Evolutionary conservation across 768 basidiomycete species (phyloP).

Genomic region (Calocybe gangraenosa): DNA sequence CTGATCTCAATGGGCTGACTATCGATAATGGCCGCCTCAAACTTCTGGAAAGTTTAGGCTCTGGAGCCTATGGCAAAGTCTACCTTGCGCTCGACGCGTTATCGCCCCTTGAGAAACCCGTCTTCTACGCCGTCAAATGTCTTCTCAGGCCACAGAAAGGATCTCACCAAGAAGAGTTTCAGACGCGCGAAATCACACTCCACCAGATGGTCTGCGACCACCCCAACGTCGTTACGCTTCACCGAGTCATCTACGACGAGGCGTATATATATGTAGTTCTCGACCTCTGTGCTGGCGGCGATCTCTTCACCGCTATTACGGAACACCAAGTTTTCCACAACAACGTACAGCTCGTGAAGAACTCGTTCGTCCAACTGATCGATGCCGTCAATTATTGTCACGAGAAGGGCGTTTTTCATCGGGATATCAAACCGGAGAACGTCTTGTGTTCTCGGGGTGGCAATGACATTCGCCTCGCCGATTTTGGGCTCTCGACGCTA

Average conservation of each 20-base stretch:
- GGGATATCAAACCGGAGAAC: conserved; percentile 87
- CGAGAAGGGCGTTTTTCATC: conserved; percentile 67
- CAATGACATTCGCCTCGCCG: conserved; percentile 55
- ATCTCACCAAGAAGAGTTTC: conserved; percentile 51
- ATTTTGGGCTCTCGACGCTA: conserved; percentile 71
- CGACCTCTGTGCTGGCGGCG: conserved; percentile 55
- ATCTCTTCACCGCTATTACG: conserved; percentile 72
- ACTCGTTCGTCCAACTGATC: conserved; percentile 72
- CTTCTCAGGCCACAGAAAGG: conserved; percentile 55
- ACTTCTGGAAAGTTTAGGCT: conserved; percentile 60
- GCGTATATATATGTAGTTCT: conserved; percentile 64
- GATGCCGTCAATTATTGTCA: conserved; percentile 80
- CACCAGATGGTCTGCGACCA: conserved; percentile 51
- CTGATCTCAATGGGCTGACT: conserved; percentile 44
- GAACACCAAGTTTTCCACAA: conserved; percentile 46
- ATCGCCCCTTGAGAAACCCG: conserved; percentile 30
- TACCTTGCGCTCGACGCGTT: conserved; percentile 62
- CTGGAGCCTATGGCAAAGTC: conserved; percentile 76
- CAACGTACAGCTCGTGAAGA: conserved; percentile 59
- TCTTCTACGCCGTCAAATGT: conserved; percentile 73
- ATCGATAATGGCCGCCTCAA: conserved; percentile 60
- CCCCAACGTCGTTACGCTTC: conserved; percentile 65
- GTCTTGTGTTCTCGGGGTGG: conserved; percentile 58
- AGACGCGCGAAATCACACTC: conserved; percentile 64
- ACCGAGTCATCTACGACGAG: conserved; percentile 57